A percentile compares a stretch with the other conserved stretches of the same genome.
phyloP scores from a whole-genome alignment of 768 basidiomycete genomes.

The Kwoniella sp. region DNA sequence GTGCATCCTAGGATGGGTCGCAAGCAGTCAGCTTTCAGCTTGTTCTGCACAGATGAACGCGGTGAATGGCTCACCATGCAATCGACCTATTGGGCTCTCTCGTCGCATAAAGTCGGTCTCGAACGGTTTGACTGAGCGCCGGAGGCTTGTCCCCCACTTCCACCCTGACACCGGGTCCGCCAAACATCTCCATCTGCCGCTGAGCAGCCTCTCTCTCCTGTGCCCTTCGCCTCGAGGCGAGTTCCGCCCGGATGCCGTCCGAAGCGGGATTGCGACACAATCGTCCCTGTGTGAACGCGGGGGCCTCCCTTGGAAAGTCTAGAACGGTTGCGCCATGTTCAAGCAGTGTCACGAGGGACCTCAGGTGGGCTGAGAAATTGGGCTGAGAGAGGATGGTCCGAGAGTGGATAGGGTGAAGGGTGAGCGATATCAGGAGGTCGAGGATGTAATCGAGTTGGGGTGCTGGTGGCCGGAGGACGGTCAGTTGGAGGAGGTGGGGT shows the following conservation, averaged over 20 bases:
- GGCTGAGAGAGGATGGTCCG: constrained; percentile 53
- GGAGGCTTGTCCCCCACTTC: constrained; percentile 35
- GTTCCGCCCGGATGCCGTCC: constrained; percentile 10
- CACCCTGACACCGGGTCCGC: constrained; percentile 13
- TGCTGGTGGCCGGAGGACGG: constrained; percentile 25
- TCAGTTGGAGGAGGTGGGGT: constrained; percentile 31
- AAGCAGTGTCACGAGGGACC: constrained; percentile 20
- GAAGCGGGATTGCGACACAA: constrained; percentile 30
- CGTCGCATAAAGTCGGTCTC: constrained; percentile 30
- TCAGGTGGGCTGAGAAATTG: constrained; percentile 27
- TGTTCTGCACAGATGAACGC: no score
- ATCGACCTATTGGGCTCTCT: constrained; percentile 40
- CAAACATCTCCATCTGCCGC: constrained; percentile 21
- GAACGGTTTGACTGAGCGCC: constrained; percentile 7
- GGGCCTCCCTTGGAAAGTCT: constrained; percentile 9
- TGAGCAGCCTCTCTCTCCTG: constrained; percentile 30
- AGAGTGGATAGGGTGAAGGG: constrained; percentile 64
- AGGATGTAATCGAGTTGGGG: constrained; percentile 58
- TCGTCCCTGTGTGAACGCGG: background rate
- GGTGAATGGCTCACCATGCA: constrained; percentile 41
- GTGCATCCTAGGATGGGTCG: constrained; percentile 89
- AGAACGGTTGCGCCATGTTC: constrained; percentile 13
- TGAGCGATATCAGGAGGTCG: constrained; percentile 63
- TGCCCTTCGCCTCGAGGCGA: constrained; percentile 18
- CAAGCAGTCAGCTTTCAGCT: constrained; percentile 4